Evolutionary conservation across 768 basidiomycete genomes (phyloP).

Genomic region (Boletus rufocinnamomeus): DNA sequence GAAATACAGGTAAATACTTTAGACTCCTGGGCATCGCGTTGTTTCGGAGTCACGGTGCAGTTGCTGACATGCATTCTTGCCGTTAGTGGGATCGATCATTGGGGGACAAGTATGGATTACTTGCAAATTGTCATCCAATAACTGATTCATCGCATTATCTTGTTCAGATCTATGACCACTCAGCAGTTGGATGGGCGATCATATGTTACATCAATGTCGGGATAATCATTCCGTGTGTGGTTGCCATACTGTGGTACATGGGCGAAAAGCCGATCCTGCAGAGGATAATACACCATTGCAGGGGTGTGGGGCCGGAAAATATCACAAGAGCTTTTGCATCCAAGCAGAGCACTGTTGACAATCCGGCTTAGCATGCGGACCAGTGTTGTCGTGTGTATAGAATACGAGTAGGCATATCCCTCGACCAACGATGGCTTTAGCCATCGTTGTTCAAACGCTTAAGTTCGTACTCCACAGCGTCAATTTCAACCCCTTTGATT

Average conservation of each 20-base stretch:
- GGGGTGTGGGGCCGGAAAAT: not conserved
- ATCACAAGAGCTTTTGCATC: not conserved
- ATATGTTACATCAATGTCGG: not conserved
- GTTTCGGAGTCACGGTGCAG: not conserved
- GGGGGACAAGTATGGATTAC: not conserved
- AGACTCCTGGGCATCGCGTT: not conserved
- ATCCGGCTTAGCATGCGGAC: not conserved
- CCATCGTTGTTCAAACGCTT: too few relatives aligned
- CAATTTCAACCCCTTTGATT: too few relatives aligned
- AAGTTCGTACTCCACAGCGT: too few relatives aligned
- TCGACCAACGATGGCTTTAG: not conserved
- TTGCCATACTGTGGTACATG: not conserved
- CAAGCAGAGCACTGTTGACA: not conserved
- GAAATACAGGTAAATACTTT: not conserved
- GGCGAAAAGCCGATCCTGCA: not conserved
- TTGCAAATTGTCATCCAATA: not conserved
- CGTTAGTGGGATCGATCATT: not conserved
- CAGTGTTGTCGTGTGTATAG: not conserved
- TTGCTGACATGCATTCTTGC: not conserved
- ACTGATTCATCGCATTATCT: not conserved
- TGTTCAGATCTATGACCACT: not conserved
- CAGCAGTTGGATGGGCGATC: not conserved
- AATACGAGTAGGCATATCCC: not conserved
- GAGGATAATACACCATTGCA: not conserved
- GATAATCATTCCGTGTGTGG: not conserved